Conservation (phyloP, 176 grass and related monocot species). For the barley (Hordeum vulgare) region DNA sequence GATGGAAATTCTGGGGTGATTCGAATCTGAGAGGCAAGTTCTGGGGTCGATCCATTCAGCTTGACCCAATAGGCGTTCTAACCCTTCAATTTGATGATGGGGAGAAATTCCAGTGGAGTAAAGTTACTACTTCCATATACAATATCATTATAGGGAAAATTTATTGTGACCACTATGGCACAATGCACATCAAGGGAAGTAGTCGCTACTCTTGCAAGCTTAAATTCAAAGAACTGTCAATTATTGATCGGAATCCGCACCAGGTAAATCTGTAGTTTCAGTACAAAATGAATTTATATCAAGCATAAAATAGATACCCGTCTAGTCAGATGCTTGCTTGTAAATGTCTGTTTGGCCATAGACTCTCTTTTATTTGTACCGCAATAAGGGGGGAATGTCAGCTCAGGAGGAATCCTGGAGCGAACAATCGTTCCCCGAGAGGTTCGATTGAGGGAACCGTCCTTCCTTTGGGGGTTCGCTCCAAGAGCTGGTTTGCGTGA, state of each 20-base stretch:
- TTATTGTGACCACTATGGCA: constrained; percentile 97
- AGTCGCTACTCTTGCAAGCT: constrained; percentile 88
- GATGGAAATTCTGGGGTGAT: constrained; percentile 94
- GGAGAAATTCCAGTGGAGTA: constrained; percentile 93
- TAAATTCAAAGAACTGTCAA: constrained; percentile 97
- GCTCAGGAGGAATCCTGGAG: no score
- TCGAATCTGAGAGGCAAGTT: constrained; percentile 98
- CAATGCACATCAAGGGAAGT: constrained; percentile 90
- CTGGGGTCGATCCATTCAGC: constrained; percentile 96
- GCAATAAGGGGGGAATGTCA: no score
- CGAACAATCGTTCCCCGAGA: no score
- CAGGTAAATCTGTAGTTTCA: constrained; percentile 49
- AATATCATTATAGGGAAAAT: constrained; percentile 99
- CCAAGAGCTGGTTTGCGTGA: no score
- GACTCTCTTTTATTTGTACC: neutral
- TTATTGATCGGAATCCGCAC: constrained; percentile 90
- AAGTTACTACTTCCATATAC: constrained; percentile 98
- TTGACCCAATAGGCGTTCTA: constrained; percentile 88
- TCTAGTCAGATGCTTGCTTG: neutral
- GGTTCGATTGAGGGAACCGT: no score
- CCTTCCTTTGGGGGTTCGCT: no score
- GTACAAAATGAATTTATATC: neutral
- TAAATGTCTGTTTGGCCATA: neutral
- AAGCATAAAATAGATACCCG: neutral
- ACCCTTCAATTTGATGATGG: constrained; percentile 95